Base-by-base conservation (phyloP, 371 early-diverging fungal species). In the Mucor circinelloides region DNA sequence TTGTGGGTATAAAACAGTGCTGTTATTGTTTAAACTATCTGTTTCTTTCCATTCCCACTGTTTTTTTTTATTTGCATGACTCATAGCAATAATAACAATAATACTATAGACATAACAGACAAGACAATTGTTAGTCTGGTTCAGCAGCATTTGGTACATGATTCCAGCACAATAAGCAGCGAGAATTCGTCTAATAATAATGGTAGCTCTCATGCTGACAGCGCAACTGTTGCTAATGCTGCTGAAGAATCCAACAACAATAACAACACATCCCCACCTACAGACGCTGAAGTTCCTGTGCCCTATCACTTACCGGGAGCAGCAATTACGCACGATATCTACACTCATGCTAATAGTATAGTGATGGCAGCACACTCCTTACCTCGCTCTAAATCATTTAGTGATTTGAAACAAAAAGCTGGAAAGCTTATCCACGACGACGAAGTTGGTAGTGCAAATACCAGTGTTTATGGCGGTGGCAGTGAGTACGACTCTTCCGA, bases 311-410 rank as follows among this genome's bases (percentile, higher is more conserved):
- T 83, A 30, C 79, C 79, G 30, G 83, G 83, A 21, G 62, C 78
- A 0, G 75, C 83, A n/a, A 64, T 81, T 23, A 83, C 83, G 3
- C 81, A 81, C 50, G 83, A 83, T 63, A 78, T 83, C 28, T 83
- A 83, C 61, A 74, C 67, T 9, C 75, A 77, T 60, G 79, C 79
- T 23, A 80, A 83, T 34, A 59, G 63, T 28, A 59, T 83, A 8
- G 63, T 74, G 2, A 31, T 36, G 60, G 36, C 63, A 60, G 40
- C 58, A 36, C 28, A 48, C 31, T 15, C 46, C 10, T 70, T 54
- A 27, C 34, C 58, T 36, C 61, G 38, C 0, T 60, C 64, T 7
- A 42, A 21, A 55, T 60, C 70, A 2, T n/a, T 60, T 21, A 57
- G 15, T 9, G 59, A 63, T 52, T 19, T 68, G 5, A 55, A 54